Conservation (phyloP, 306 rosid species). For the Biancaea sappan region DNA sequence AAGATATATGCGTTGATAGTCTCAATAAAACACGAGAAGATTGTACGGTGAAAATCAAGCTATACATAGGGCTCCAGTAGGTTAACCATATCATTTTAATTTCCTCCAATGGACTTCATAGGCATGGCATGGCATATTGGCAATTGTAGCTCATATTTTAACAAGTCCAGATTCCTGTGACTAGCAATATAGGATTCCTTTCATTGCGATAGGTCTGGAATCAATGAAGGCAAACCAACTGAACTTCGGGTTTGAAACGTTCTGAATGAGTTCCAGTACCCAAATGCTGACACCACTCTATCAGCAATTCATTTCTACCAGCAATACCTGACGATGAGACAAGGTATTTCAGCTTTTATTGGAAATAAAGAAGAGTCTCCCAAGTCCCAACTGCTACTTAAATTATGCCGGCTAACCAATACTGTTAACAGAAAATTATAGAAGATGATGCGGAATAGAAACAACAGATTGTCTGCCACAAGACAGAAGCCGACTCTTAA, state of each 20-base stretch:
- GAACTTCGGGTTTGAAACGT: constrained; percentile 1
- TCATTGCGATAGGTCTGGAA: neutral
- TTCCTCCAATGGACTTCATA: neutral
- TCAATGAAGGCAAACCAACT: constrained; percentile 15
- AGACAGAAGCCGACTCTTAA: neutral
- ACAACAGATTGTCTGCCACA: neutral
- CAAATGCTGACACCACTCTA: constrained; percentile 10
- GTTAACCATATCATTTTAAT: neutral
- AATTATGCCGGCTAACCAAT: neutral
- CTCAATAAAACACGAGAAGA: neutral
- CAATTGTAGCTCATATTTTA: neutral
- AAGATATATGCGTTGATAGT: neutral
- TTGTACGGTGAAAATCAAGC: neutral
- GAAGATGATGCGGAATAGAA: neutral
- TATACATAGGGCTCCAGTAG: constrained; percentile 14
- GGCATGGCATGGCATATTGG: neutral
- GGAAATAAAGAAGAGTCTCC: neutral
- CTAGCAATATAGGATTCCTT: neutral
- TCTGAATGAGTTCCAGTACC: constrained; percentile 23
- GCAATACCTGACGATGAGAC: constrained; percentile 18
- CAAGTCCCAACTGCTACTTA: neutral
- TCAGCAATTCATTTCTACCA: constrained; percentile 20
- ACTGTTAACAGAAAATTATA: neutral
- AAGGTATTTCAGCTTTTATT: constrained; percentile 6
- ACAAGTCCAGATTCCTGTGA: constrained; percentile 15